Conservation (phyloP, 306 rosid genomes). For the Lotus japonicus region DNA sequence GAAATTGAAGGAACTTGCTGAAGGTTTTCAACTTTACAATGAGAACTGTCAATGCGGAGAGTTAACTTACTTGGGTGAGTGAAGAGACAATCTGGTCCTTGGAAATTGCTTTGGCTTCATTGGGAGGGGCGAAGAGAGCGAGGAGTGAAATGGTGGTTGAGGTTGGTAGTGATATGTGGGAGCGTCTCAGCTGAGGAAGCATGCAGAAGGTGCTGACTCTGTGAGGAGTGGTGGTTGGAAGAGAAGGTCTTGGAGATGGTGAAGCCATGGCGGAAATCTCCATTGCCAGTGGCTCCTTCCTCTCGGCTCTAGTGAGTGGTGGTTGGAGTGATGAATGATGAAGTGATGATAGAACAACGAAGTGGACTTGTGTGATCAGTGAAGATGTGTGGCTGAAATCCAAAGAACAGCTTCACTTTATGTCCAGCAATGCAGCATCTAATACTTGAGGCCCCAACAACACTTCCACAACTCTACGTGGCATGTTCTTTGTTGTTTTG, state of each 20-base stretch:
- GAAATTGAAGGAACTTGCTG: not conserved
- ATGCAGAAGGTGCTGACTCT: slow-evolving; percentile 26
- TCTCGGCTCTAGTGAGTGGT: not conserved
- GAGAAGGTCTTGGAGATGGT: slow-evolving; percentile 30
- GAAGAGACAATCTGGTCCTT: slow-evolving; percentile 85
- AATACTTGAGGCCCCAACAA: not conserved
- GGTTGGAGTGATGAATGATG: not conserved
- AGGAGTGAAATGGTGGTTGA: slow-evolving; percentile 68
- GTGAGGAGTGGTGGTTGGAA: slow-evolving; percentile 25
- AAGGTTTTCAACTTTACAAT: not conserved
- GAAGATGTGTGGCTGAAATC: slow-evolving; percentile 41
- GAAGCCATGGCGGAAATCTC: slow-evolving; percentile 66
- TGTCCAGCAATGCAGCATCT: slow-evolving; percentile 29
- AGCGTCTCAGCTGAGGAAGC: too few species aligned
- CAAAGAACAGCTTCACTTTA: not conserved
- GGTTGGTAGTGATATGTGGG: slow-evolving; percentile 47
- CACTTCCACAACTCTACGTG: slow-evolving; percentile 27
- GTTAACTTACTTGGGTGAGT: slow-evolving; percentile 45
- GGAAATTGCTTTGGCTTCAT: slow-evolving; percentile 67
- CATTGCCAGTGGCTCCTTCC: slow-evolving; percentile 33
- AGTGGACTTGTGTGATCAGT: slow-evolving; percentile 30
- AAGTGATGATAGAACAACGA: not conserved
- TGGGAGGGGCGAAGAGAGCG: slow-evolving; percentile 54
- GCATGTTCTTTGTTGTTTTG: not conserved
- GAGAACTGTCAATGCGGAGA: not conserved